Base-by-base conservation (phyloP, 2,329 filamentous ascomycete genomes). In the Penicillium fuscoglaucum region DNA sequence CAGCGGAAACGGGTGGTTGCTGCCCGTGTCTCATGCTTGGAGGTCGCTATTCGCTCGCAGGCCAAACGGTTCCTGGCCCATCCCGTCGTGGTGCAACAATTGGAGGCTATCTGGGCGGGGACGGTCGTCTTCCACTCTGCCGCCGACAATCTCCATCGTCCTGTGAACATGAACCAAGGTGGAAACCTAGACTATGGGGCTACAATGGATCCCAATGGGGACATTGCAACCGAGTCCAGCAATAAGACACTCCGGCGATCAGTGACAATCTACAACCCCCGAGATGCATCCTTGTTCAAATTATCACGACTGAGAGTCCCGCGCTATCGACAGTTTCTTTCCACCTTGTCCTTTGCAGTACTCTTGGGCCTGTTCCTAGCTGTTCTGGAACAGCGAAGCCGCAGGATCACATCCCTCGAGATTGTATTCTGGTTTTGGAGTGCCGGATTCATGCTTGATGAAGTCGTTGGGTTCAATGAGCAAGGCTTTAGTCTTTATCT, bases 381-480 rank as follows among this genome's bases (percentile, higher is more conserved):
- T 10, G 92, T 98, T 10, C 82, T 97, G 4, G 79, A 84, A 12
- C 80, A 90, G 70, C 85, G 90, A 59, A 93, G 91, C 3, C 83
- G 88, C 54, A 83, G 87, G 52, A 96, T 98, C 68, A 96, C 91
- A 1, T 84, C 85, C 0, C 79, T 97, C 10, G 93, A 98, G 73
- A 80, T 97, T 17, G 74, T 96, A 13, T 97, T 98, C 76, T 98
- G 93, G 93, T 91, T 97, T 74, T 98, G 93, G 93, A 96, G 91
- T 71, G 91, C 91, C 28, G 93, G 93, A 0, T 97, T 96, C 75
- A 96, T 97, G 91, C 85, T 97, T 33, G 93, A 97, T 69, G 93
- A 97, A 76, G 84, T 98, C 24, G 92, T 97, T 19, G 93, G 93
- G 12, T 97, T 97, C 80, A 96, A 93, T 65, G 93, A 98, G 74